Evolutionary conservation across 2,329 filamentous ascomycete species (phyloP), one percentile per base, ranked within the genome.

Genomic region (Colletotrichum sp.): DNA sequence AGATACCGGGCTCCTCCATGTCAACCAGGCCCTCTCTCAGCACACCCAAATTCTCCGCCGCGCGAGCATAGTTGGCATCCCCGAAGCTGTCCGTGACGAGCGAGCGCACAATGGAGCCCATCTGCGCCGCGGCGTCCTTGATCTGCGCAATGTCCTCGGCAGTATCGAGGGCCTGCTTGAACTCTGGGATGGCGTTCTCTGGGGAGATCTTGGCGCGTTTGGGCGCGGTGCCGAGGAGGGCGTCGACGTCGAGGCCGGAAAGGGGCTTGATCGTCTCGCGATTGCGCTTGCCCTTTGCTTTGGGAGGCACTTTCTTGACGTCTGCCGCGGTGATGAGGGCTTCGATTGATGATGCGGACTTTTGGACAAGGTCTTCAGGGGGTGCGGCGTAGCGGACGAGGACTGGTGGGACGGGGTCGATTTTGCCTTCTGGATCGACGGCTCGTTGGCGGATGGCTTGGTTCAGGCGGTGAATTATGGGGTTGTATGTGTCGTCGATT

Each of bases 221-320:
- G 77, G 84, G 85, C 32, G 86, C 86, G 63, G 89, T 91, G 62
- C 90, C 90, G n/a, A 99, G 92, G 4, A 99, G 91, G 6, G 92
- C 92, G 76, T 96, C 94, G 52, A 99, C 90, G 80, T 99, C 95
- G 55, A 99, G 92, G 24, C 96, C 96, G 0, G 96, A 99, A 10
- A 98, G 91, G 0, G 97, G 97, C 80, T 96, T 96, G 75, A 94
- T 90, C 1, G 90, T 86, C 34, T 98, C 93, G 79, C 92, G 91
- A 60, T 90, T 89, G 81, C 94, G 94, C 77, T 92, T 93, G 44
- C 94, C 93, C 83, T 95, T 95, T 55, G 90, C 90, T 83, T 96
- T 97, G 1, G 94, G 93, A 9, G 95, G 95, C 1, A 98, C 95
- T 88, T 95, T 95, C 87, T 98, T 98, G 76, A 99, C 92, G 77